These are phyloP conservation scores for Hevea brasiliensis DNA, from an alignment of 345 rosid genomes.

Conservation along the genomic window DNA sequence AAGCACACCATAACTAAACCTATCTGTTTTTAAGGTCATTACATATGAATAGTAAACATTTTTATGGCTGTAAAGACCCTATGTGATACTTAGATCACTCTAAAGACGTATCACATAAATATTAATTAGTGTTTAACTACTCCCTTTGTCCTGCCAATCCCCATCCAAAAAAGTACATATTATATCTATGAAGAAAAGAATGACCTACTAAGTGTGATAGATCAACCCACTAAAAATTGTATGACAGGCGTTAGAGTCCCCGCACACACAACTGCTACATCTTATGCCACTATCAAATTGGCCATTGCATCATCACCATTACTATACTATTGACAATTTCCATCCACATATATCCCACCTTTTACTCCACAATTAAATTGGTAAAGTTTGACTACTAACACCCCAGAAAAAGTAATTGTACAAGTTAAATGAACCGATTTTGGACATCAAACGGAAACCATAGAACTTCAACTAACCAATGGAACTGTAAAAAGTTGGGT, in stretches of 20 bases:
- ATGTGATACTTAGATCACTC: background rate
- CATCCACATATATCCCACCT: background rate
- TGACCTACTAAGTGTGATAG: too few relatives aligned
- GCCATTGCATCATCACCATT: background rate
- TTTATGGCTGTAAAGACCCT: background rate
- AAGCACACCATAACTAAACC: background rate
- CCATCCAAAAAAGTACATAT: background rate
- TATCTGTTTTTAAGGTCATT: background rate
- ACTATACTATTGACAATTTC: background rate
- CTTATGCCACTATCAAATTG: background rate
- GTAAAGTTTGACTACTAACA: background rate
- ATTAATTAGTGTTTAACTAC: background rate
- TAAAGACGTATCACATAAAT: background rate
- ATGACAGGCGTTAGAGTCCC: background rate
- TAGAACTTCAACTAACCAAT: slow-evolving; percentile 44
- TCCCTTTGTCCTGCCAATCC: background rate
- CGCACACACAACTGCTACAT: background rate
- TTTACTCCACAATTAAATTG: background rate
- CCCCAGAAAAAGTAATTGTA: background rate
- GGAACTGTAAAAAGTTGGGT: slow-evolving; percentile 71
- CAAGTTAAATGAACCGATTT: background rate
- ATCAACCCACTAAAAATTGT: background rate
- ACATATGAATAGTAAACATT: background rate
- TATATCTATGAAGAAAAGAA: background rate
- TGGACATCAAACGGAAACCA: background rate